These are phyloP conservation scores for Tolypocladium amazonense DNA, from an alignment of 2,329 filamentous ascomycete genomes.

Conservation along the genomic window DNA sequence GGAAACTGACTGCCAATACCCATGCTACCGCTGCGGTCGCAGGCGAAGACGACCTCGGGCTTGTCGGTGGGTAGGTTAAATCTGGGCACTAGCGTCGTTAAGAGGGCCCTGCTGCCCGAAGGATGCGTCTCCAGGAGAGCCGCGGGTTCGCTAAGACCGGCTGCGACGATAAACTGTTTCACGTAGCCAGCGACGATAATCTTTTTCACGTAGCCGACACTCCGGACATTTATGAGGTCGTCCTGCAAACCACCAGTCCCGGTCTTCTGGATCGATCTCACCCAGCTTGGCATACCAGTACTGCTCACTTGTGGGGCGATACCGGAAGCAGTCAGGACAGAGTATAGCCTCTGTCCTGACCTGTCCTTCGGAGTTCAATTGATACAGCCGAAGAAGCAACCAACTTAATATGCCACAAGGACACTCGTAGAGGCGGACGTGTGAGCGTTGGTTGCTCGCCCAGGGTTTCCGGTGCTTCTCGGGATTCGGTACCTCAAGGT, in stretches of 20 bases:
- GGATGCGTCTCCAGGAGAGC: slow-evolving; percentile 59
- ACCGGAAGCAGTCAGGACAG: slow-evolving; percentile 12
- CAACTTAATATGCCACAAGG: slow-evolving; percentile 5
- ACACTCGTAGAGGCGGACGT: slow-evolving; percentile 3
- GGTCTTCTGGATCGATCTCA: neutral
- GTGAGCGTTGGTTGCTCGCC: neutral
- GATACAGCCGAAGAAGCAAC: slow-evolving; percentile 8
- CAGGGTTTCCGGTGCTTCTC: slow-evolving; percentile 1
- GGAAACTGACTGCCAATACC: slow-evolving; percentile 30
- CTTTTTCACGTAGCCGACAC: slow-evolving; percentile 2
- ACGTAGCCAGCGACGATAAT: too few relatives aligned
- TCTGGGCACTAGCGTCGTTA: slow-evolving; percentile 61
- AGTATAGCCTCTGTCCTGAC: slow-evolving; percentile 8
- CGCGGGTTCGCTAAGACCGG: slow-evolving; percentile 47
- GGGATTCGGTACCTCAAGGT: neutral
- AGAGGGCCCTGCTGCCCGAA: slow-evolving; percentile 52
- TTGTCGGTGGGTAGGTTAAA: slow-evolving; percentile 47
- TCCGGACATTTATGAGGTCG: slow-evolving; percentile 12
- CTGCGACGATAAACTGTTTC: slow-evolving; percentile 58
- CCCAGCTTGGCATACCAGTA: slow-evolving; percentile 8
- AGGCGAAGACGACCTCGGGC: slow-evolving; percentile 60
- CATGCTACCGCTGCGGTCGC: slow-evolving; percentile 64
- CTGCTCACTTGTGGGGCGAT: slow-evolving; percentile 9
- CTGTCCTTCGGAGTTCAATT: slow-evolving; percentile 6
- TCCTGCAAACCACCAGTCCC: slow-evolving; percentile 5